Conservation (phyloP, 2,329 filamentous ascomycete genomes). For the Macrophomina phaseolina region DNA sequence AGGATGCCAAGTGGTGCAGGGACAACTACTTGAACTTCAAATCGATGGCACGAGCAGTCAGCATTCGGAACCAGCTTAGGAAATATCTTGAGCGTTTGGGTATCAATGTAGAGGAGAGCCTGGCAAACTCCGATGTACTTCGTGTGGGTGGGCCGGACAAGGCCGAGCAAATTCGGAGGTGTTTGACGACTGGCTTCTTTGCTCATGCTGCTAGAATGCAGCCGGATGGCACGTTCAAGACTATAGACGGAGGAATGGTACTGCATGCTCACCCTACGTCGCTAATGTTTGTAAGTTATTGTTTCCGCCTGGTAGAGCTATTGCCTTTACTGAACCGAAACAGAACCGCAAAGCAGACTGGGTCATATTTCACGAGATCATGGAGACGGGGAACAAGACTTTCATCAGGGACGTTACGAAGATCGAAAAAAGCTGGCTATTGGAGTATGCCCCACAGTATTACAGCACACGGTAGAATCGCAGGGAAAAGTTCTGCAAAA, state of each 20-base stretch:
- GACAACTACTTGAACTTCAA: conserved; percentile 89
- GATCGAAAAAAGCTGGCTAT: conserved; percentile 89
- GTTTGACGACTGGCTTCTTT: conserved; percentile 89
- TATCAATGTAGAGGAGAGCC: conserved; percentile 69
- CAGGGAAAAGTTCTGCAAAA: neutral
- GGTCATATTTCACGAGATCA: conserved; percentile 93
- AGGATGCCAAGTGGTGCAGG: conserved; percentile 84
- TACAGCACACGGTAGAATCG: conserved; percentile 37
- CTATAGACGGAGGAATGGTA: conserved; percentile 77
- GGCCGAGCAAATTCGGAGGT: conserved; percentile 79
- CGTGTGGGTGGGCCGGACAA: conserved; percentile 55
- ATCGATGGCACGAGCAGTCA: conserved; percentile 79
- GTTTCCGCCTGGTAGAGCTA: neutral
- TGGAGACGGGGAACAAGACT: conserved; percentile 86
- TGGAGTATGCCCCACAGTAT: conserved; percentile 83
- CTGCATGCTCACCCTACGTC: conserved; percentile 90
- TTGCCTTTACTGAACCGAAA: neutral
- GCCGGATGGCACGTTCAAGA: conserved; percentile 85
- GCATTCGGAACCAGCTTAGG: conserved; percentile 83
- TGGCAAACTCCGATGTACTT: conserved; percentile 47
- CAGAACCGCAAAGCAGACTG: conserved; percentile 91
- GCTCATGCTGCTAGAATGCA: conserved; percentile 94
- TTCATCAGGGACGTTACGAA: conserved; percentile 93
- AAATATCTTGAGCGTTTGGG: conserved; percentile 87
- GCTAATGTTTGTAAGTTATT: conserved; percentile 75